Percentiles rank a stretch among this genome's conserved stretches.
Conservation (phyloP, 139 green algal species). For the Chlorella vulgaris region DNA sequence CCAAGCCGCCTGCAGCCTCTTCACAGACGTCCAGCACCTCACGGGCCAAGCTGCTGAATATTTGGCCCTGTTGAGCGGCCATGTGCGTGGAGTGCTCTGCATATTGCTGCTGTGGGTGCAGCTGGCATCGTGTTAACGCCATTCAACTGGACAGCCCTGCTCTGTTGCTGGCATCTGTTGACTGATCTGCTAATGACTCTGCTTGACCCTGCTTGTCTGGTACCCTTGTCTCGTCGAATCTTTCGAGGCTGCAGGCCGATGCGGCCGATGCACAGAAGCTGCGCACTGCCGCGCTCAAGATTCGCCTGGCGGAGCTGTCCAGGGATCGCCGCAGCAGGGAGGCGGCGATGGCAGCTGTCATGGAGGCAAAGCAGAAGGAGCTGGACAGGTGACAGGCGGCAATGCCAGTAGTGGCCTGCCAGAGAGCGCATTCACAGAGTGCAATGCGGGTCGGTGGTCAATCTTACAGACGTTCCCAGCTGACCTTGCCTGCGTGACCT, state of each 20-base stretch:
- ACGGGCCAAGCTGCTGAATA: neutral
- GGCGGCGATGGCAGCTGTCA: neutral
- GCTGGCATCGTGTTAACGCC: no score
- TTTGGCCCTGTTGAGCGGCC: neutral
- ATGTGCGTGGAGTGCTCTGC: neutral
- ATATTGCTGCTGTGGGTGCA: no score
- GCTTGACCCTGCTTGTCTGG: no score
- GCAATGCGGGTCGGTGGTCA: neutral
- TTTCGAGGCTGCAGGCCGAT: slow-evolving; percentile 4
- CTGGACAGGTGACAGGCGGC: slow-evolving; percentile 14
- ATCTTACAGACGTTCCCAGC: neutral
- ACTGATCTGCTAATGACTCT: no score
- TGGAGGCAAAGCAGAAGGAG: slow-evolving; percentile 2
- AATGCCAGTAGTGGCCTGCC: neutral
- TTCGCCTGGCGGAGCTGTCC: slow-evolving; percentile 7
- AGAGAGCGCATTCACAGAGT: no score
- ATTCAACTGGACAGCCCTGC: no score
- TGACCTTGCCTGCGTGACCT: neutral
- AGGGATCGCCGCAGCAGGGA: slow-evolving; percentile 9
- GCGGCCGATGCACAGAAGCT: slow-evolving; percentile 2
- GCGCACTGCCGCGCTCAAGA: slow-evolving; percentile 14
- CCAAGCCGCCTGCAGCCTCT: neutral
- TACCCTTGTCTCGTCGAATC: no score
- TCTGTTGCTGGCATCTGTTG: no score
- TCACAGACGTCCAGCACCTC: neutral